Evolutionary conservation across 2,329 filamentous ascomycete species (phyloP), one percentile per base, ranked within the genome.

Genomic region (Fusarium algeriense): DNA sequence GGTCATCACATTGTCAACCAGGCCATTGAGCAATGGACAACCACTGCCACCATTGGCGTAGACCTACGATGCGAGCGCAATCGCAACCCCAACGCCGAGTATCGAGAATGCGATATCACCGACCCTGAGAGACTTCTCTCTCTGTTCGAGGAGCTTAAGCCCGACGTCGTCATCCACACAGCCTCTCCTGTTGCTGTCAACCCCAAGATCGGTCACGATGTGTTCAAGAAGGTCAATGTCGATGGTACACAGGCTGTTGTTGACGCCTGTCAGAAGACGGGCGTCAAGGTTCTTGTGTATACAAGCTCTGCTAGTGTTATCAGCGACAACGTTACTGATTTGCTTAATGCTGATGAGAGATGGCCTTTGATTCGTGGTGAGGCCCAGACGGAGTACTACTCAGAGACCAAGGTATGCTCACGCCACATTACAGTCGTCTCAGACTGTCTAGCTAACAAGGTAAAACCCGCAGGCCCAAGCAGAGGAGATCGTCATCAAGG

Each of bases 271-370:
- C 87, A 88, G 77, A 85, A 88, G 73, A 87, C 88, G 40, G 91
- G 88, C 69, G 94, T 95, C 76, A 93, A 91, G 82, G 93, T 89
- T 1, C 90, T 98, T 71, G 93, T 98, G 49, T 97, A 95, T 82
- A 98, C 95, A 20, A 96, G 93, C 80, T 96, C 92, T 58, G 92
- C 93, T 57, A 97, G 94, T 67, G 92, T 97, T 68, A 86, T 97
- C 71, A 92, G 93, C 78, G 94, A 98, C 82, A 95, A 95, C 74
- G 85, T 87, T 67, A 88, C 84, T 67, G 93, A 97, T 79, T 87
- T 97, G 79, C 87, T 90, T 80, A 95, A 97, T 80, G 94, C 93
- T 71, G 92, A 95, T 80, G 95, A 98, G 85, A 85, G 88, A 49
- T 94, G 92, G 87, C 93, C 93, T 32, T 87, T 92, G 53, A 90